Base-by-base conservation (phyloP, 148 eudicot genomes). In the Chenopodium berlandieri region DNA sequence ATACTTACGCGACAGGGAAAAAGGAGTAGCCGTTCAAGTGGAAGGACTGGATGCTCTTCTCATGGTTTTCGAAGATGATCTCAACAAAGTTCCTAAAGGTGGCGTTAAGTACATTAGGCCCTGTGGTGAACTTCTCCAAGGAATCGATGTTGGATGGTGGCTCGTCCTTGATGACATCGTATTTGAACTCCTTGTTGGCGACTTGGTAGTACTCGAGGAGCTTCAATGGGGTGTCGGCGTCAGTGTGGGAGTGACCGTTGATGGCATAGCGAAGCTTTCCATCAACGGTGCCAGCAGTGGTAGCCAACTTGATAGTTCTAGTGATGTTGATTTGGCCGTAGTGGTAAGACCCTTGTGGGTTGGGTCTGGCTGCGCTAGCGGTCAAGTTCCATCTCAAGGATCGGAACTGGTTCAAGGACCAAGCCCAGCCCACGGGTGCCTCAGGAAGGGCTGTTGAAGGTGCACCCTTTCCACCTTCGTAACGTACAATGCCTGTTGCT, bases 341-440 rank as follows among this genome's bases (percentile, higher is more conserved):
- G 58, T 85, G 89, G 83, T 89, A 91, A 0, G 97, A 91, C 1
- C 97, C 97, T 71, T 93, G 97, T 48, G 97, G 97, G 88, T 91
- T 93, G 4, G 97, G 97, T 13, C 97, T 84, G 20, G 93, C 97
- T 11, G 97, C 97, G 37, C 91, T 91, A 30, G 97, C 93, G 0
- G 97, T 93, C 67, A 93, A 81, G 84, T 93, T 93, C 94, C 97
- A 93, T 20, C 91, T 84, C 60, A 90, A 83, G 0, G 93, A 78
- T n/a, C 92, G 85, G 83, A 88, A 92, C 83, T 91, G 94, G 85
- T 92, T 92, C 68, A 91, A 71, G 0, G 93, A 91, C 94, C 94
- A 93, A 10, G 92, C 90, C 87, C 89, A 83, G 1, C 91, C 91
- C 0, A 37, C 34, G 1, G 92, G 88, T 11, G 89, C 82, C 83